These are phyloP conservation scores for Lindgomyces ingoldianus DNA, from an alignment of 495 filamentous ascomycete genomes.

Conservation along the genomic window DNA sequence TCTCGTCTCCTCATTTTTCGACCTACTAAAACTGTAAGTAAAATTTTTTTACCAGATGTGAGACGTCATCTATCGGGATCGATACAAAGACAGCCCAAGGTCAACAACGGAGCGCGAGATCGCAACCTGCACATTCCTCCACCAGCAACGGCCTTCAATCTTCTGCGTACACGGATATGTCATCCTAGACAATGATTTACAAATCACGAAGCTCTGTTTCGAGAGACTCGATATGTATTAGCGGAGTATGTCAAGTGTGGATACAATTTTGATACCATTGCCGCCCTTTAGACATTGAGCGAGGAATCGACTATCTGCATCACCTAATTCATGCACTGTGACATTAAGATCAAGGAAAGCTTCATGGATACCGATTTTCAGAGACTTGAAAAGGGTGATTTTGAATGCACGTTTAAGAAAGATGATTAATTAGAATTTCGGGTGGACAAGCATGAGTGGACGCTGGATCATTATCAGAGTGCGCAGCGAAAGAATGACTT, in stretches of 20 bases:
- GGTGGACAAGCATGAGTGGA: neutral
- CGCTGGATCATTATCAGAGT: neutral
- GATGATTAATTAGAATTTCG: neutral
- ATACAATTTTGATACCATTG: neutral
- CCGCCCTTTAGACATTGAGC: neutral
- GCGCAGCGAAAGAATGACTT: conserved; percentile 6
- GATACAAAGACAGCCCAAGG: too few species aligned
- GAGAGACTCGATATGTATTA: neutral
- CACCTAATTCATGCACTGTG: conserved; percentile 2
- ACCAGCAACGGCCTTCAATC: too few species aligned
- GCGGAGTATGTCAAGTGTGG: neutral
- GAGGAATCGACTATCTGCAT: conserved; percentile 11
- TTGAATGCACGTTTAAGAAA: neutral
- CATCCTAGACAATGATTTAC: too few species aligned
- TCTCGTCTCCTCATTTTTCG: too few species aligned
- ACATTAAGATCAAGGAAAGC: neutral
- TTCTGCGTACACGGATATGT: too few species aligned
- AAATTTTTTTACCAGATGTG: too few species aligned
- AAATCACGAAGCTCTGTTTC: conserved; percentile 8
- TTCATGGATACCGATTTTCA: neutral
- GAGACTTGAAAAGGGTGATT: neutral
- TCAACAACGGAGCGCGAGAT: too few species aligned
- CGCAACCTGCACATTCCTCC: too few species aligned
- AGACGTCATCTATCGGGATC: too few species aligned
- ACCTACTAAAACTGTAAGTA: too few species aligned